Base-by-base conservation (phyloP, 352 stramenopile species). In the Bremia lactucae region DNA sequence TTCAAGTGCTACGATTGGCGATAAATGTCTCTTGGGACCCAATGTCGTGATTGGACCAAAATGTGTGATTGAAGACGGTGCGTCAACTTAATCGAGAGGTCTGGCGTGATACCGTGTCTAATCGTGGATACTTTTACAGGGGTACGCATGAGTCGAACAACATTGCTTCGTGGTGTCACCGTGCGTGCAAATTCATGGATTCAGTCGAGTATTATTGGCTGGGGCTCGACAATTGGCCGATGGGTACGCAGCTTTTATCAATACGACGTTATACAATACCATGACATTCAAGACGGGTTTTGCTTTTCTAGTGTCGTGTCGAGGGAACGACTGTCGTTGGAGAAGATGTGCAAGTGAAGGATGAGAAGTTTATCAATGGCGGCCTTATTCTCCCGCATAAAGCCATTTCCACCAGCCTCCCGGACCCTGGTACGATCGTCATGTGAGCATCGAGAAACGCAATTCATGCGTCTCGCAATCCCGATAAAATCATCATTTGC, bases 281-380 rank as follows among this genome's bases (percentile, higher is more conserved):
- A n/a, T n/a, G n/a, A n/a, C n/a, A n/a, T n/a, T n/a, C n/a, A n/a
- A n/a, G n/a, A n/a, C n/a, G n/a, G n/a, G n/a, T n/a, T n/a, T n/a
- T n/a, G n/a, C n/a, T 7, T 38, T 22, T 49, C 13, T 33, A 84
- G 79, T 92, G 79, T 49, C 79, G 82, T 25, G 68, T 94, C 21
- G 82, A 92, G 52, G 79, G 79, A 24, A 85, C 66, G 31, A 90
- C 77, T 10, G 79, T 94, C 15, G 70, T 94, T 10, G 82, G 82
- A 14, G 82, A 94, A 42, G 82, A 94, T 26, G 82, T 94, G 37
- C 73, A 88, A 49, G 73, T 92, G 23, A 89, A 89, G 49, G 79
- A 92, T 46, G 82, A 91, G 42, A 83, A 86, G 58, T 90, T 81
- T 57, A 87, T 94, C 59, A 92, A 94, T 46, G 82, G 82, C 25